Evolutionary conservation across 768 basidiomycete species (phyloP).

Genomic region (Boletellus emodensis): DNA sequence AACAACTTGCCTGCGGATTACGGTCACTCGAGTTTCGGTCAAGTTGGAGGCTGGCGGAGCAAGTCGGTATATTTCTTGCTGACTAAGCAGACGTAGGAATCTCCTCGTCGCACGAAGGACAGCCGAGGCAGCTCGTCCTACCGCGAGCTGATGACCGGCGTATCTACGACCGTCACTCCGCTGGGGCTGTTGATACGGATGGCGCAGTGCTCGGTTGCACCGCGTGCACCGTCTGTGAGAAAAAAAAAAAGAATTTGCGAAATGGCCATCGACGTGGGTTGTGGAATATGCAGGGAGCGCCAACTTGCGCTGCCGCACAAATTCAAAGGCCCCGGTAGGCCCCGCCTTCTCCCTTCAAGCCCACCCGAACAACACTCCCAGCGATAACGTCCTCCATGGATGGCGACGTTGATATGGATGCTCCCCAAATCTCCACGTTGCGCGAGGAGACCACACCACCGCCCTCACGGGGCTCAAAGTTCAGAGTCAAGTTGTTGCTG

Average conservation of each 20-base stretch:
- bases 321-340: neutral
- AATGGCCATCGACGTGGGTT: constrained; percentile 3
- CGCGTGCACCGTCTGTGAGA: constrained; percentile 11
- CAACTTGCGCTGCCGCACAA: neutral
- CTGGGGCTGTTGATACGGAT: neutral
- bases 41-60: constrained; percentile 23
- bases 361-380: neutral
- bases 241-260: constrained; percentile 5
- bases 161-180: neutral
- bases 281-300: neutral
- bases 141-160: too few species aligned
- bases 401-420: constrained; percentile 63
- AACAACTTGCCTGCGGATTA: constrained; percentile 9
- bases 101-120: too few species aligned
- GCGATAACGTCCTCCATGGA: constrained; percentile 24
- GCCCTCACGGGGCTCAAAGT: constrained; percentile 40
- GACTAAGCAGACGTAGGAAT: constrained; percentile 21
- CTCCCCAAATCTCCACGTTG: constrained; percentile 78
- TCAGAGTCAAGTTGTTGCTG: constrained; percentile 50
- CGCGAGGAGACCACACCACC: constrained; percentile 71
- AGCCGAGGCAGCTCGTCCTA: too few species aligned
- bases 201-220: neutral
- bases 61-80: constrained; percentile 27
- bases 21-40: constrained; percentile 11
- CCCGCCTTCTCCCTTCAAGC: neutral